Evolutionary conservation across 345 rosid species (phyloP), one percentile per base, ranked within the genome.

Genomic region (Stellera chamaejasme): DNA sequence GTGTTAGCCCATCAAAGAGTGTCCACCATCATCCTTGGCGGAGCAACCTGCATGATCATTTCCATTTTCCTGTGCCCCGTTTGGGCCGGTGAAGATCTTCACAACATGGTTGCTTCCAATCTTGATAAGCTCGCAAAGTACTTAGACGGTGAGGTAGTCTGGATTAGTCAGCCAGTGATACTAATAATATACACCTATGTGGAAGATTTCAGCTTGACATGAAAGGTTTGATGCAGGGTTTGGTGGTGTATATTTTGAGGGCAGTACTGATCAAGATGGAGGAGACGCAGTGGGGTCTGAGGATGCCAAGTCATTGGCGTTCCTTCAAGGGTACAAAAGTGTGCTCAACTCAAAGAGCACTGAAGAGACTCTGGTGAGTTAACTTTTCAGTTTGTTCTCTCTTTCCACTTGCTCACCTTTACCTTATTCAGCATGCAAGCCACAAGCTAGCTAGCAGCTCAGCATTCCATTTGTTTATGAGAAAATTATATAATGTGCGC

Each of bases 11-110:
- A 78, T 10, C 59, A 81, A 58, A 78, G 97, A 55, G 14, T 87
- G 44, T 65, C 76, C 27, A 87, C 94, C n/a, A 65, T 90, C 54
- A 25, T 84, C 46, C 76, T 90, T 1, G 97, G 97, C 42, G 82
- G 85, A 48, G 69, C 72, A 10, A 43, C 55, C 7, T 76, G 85
- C 63, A 67, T 81, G 39, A 23, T 77, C 50, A 62, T 83, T 14
- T 74, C 80, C 28, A 67, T 83, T 19, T 73, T 74, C 36, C 43
- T 90, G 28, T 84, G 64, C 52, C 95, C 91, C 1, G 80, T 79
- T 0, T 87, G 91, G 95, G 85, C 85, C 46, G 91, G 95, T 11
- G 78, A 79, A 74, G 91, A 83, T 67, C 84, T 87, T 69, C 84
- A 81, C 63, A 67, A 69, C 36, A 63, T 76, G 56, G 41, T 83